Evolutionary conservation across 225 moss, liverwort and hornwort species (phyloP).

Genomic region (Asterella californica): DNA sequence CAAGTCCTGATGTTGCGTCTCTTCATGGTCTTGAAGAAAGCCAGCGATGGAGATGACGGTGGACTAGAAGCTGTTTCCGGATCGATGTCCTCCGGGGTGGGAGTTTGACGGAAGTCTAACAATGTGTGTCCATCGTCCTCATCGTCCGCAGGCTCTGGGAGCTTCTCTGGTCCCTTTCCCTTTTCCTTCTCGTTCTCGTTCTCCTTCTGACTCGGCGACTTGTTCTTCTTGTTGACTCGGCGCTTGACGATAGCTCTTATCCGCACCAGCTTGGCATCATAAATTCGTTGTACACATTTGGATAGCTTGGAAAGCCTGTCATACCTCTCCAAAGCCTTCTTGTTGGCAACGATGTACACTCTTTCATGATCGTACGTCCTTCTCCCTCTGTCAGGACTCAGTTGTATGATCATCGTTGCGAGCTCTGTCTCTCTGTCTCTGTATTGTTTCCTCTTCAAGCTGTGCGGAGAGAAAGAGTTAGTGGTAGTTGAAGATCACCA

Average conservation of each 20-base stretch:
- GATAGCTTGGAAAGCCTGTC: neutral
- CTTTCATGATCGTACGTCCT: conserved; percentile 7
- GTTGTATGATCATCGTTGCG: neutral
- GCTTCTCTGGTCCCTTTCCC: neutral
- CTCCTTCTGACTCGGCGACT: neutral
- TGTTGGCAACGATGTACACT: neutral
- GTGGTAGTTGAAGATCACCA: too few relatives aligned
- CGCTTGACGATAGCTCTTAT: neutral
- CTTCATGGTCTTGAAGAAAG: neutral
- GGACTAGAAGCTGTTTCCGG: neutral
- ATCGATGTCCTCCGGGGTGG: neutral
- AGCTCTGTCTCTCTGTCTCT: neutral
- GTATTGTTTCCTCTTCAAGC: too few relatives aligned
- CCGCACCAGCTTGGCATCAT: neutral
- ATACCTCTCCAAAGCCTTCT: neutral
- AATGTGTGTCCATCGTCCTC: neutral
- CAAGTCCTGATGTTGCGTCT: neutral
- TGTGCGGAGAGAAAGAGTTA: too few relatives aligned
- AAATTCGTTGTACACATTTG: neutral
- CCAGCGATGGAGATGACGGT: neutral
- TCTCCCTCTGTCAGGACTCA: neutral
- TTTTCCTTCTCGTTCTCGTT: neutral
- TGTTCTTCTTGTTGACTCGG: neutral
- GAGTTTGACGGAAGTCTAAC: neutral
- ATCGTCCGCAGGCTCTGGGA: neutral